Evolutionary conservation across 2,329 filamentous ascomycete species (phyloP).

Genomic region (Cryphonectria parasitica): DNA sequence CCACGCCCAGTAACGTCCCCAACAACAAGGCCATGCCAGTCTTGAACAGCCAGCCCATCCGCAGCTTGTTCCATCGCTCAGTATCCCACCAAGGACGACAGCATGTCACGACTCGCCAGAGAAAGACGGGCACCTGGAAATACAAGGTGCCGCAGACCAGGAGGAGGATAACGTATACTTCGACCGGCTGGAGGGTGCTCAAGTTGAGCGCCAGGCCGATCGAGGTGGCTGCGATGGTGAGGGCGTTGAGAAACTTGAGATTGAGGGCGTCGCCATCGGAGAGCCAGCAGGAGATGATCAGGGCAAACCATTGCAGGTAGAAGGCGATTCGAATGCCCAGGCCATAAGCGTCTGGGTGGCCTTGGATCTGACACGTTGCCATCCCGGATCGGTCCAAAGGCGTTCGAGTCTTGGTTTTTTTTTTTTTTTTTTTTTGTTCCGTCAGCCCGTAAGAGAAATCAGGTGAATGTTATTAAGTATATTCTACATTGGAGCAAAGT

Average conservation of each 20-base stretch:
- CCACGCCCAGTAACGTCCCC: constrained; percentile 26
- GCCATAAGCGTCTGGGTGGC: constrained; percentile 23
- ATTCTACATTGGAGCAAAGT: background rate
- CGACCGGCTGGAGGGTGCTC: constrained; percentile 20
- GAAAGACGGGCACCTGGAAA: constrained; percentile 29
- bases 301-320: constrained; percentile 29
- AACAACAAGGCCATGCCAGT: constrained; percentile 23
- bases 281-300: constrained; percentile 28
- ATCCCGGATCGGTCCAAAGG: constrained; percentile 10
- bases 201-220: constrained; percentile 22
- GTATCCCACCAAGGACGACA: constrained; percentile 33
- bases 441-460: background rate
- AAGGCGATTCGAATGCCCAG: constrained; percentile 27
- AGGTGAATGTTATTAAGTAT: background rate
- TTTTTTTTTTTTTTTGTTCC: background rate
- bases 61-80: constrained; percentile 27
- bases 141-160: constrained; percentile 30
- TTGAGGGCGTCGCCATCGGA: constrained; percentile 21
- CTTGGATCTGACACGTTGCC: constrained; percentile 22
- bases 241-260: constrained; percentile 25
- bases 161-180: constrained; percentile 33
- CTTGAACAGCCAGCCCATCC: constrained; percentile 21
- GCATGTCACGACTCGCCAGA: constrained; percentile 32
- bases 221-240: constrained; percentile 26
- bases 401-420: background rate